Conservation (phyloP, 352 stramenopile species). For the Phytophthora quininea region DNA sequence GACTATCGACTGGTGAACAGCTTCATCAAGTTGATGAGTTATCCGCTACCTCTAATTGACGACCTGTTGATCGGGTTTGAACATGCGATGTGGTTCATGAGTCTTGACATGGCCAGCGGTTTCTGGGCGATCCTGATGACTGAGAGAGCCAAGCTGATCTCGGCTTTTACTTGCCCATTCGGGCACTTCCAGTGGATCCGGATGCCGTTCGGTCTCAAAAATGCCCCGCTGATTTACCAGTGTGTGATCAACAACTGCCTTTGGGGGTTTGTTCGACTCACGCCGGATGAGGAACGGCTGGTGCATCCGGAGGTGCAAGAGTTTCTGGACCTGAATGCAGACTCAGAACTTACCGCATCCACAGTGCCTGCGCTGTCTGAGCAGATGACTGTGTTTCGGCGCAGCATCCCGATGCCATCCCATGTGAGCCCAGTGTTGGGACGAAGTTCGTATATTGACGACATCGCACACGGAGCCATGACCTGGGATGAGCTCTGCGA, state of each 20-base stretch:
- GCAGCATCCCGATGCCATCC: neutral
- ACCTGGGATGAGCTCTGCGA: slow-evolving; percentile 6
- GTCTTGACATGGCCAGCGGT: slow-evolving; percentile 17
- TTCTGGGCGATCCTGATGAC: slow-evolving; percentile 34
- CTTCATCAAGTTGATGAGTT: neutral
- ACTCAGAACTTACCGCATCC: neutral
- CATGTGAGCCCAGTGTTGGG: slow-evolving; percentile 1
- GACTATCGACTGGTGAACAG: neutral
- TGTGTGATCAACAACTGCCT: slow-evolving; percentile 18
- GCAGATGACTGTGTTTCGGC: neutral
- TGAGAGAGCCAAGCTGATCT: slow-evolving; percentile 13
- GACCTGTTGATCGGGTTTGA: slow-evolving; percentile 22
- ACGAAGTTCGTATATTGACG: slow-evolving; percentile 9
- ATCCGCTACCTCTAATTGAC: neutral
- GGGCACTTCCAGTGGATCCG: slow-evolving; percentile 28
- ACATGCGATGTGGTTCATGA: slow-evolving; percentile 20
- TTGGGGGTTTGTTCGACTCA: slow-evolving; percentile 12
- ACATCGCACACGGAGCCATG: slow-evolving; percentile 1
- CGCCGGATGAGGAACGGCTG: neutral
- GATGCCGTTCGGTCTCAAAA: slow-evolving; percentile 35
- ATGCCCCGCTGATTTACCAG: slow-evolving; percentile 22
- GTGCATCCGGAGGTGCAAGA: slow-evolving; percentile 4
- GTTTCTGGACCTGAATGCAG: neutral
- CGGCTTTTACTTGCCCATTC: slow-evolving; percentile 25
- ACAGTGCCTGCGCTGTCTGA: neutral